Percentiles rank a stretch among this genome's conserved stretches.
Conservation (phyloP, 805 yeast species). For the Yueomyces sp. region DNA sequence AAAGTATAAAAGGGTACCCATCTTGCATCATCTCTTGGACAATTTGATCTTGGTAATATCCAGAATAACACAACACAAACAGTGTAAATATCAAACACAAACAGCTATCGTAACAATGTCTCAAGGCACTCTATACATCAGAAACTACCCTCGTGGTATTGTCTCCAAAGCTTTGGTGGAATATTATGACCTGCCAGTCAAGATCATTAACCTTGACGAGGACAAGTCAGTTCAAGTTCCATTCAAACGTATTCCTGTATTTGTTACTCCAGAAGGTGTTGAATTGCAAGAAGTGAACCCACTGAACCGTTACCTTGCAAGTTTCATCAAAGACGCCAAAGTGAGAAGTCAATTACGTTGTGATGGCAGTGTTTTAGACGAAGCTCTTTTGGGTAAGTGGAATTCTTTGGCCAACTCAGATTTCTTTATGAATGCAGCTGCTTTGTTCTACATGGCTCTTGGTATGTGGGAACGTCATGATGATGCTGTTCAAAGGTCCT, state of each 20-base stretch:
- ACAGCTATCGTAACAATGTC: slow-evolving; percentile 36
- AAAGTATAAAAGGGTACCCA: no score
- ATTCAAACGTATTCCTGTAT: slow-evolving; percentile 52
- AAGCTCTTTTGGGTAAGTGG: slow-evolving; percentile 51
- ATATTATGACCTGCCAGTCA: slow-evolving; percentile 47
- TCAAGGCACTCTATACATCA: slow-evolving; percentile 49
- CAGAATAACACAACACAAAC: background rate
- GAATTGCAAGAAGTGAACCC: slow-evolving; percentile 61
- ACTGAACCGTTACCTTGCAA: slow-evolving; percentile 11
- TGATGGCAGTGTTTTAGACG: slow-evolving; percentile 25
- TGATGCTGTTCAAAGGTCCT: slow-evolving; percentile 36
- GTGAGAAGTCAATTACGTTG: slow-evolving; percentile 41
- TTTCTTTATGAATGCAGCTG: slow-evolving; percentile 33
- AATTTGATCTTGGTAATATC: background rate
- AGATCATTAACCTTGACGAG: slow-evolving; percentile 22
- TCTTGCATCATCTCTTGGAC: background rate
- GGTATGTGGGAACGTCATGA: slow-evolving; percentile 68
- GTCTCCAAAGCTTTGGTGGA: slow-evolving; percentile 37
- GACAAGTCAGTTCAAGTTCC: slow-evolving; percentile 31
- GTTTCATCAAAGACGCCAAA: slow-evolving; percentile 24
- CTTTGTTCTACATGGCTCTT: slow-evolving; percentile 40
- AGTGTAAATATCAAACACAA: background rate
- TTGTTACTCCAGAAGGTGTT: slow-evolving; percentile 61
- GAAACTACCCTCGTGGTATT: slow-evolving; percentile 16
- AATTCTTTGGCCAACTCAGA: slow-evolving; percentile 62